A percentile compares a stretch with the other conserved stretches of the same genome.
Evolutionary conservation across 192 early-diverging fungal genomes (phyloP).

Genomic region (Umbelopsis sp.): DNA sequence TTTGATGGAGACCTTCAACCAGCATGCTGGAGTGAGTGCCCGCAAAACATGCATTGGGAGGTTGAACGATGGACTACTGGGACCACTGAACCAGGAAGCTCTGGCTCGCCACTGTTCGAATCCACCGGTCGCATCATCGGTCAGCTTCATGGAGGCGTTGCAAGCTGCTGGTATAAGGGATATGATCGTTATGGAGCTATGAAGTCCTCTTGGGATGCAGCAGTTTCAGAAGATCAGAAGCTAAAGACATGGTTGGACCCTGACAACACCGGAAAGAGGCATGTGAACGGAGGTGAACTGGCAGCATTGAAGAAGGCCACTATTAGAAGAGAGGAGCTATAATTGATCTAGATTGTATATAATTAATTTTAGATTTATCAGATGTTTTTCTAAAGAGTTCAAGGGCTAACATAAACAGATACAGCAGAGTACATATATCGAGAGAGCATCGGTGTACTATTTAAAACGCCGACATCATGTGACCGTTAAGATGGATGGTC

Average conservation of each 20-base stretch:
- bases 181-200: constrained; percentile 50
- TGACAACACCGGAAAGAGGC: constrained; percentile 6
- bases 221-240: not conserved
- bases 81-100: constrained; percentile 49
- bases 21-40: constrained; percentile 48
- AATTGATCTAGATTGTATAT: too few relatives aligned
- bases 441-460: not conserved
- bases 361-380: not conserved
- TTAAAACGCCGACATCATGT: not conserved
- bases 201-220: constrained; percentile 31
- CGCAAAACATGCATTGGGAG: constrained; percentile 43
- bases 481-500: not conserved
- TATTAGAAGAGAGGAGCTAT: not conserved
- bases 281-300: not conserved
- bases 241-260: constrained; percentile 7
- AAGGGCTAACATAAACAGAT: not conserved
- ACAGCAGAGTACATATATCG: too few relatives aligned
- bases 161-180: constrained; percentile 45
- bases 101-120: constrained; percentile 48
- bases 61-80: constrained; percentile 46
- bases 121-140: constrained; percentile 48
- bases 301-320: not conserved
- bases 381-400: not conserved
- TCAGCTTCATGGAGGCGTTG: constrained; percentile 49
- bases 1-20: constrained; percentile 38